These are phyloP conservation scores for Scutellaria baicalensis DNA, from an alignment of 257 asterid species.

Conservation along the genomic window DNA sequence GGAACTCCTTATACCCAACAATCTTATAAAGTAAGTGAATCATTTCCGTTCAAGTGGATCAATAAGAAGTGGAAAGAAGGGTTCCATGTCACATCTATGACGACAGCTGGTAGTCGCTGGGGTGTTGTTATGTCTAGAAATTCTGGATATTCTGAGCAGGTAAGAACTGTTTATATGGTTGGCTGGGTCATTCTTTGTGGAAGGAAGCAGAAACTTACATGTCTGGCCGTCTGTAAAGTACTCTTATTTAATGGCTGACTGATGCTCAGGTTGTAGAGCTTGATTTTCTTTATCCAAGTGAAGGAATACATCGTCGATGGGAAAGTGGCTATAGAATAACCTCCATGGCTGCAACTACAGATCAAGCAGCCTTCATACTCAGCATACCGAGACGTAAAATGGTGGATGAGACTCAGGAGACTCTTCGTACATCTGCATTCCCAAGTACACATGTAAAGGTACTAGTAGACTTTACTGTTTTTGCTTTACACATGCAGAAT, in stretches of 20 bases:
- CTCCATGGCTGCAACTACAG: slow-evolving; percentile 93
- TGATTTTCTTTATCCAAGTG: slow-evolving; percentile 93
- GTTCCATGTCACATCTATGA: slow-evolving; percentile 96
- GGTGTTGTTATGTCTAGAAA: slow-evolving; percentile 98
- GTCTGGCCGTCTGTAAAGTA: background rate
- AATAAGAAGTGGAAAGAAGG: slow-evolving; percentile 99
- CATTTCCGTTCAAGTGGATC: slow-evolving; percentile 98
- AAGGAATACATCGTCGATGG: slow-evolving; percentile 95
- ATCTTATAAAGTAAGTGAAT: slow-evolving; percentile 94
- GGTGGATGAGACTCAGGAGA: slow-evolving; percentile 94
- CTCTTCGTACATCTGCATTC: slow-evolving; percentile 89
- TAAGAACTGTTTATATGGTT: slow-evolving; percentile 11
- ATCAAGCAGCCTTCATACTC: slow-evolving; percentile 85
- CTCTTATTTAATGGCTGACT: background rate
- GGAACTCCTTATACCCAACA: slow-evolving; percentile 97
- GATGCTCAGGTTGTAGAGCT: slow-evolving; percentile 80
- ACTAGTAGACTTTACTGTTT: background rate
- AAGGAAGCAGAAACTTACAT: background rate
- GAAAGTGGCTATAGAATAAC: slow-evolving; percentile 89
- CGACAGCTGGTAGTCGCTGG: slow-evolving; percentile 99
- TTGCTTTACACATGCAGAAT: too few relatives aligned
- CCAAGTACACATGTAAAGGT: slow-evolving; percentile 82
- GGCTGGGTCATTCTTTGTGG: background rate
- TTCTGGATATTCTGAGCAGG: slow-evolving; percentile 94
- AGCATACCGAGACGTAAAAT: slow-evolving; percentile 87